Evolutionary conservation across 768 basidiomycete species (phyloP), one percentile per base, ranked within the genome.

Genomic region (Lanmaoa pseudosensibilis): DNA sequence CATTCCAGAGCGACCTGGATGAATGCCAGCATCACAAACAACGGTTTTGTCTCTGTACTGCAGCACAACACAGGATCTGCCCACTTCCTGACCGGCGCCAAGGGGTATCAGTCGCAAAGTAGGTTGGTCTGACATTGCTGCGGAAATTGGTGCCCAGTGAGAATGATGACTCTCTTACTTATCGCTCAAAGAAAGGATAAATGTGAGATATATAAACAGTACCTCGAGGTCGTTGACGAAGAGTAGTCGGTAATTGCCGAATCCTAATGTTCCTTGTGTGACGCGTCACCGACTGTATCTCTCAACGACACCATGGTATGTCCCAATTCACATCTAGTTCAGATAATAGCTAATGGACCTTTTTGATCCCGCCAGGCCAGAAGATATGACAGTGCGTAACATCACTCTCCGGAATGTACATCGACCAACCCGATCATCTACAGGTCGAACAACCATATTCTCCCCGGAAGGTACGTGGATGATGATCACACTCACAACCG

Each of bases 361-460:
- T 3, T 25, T 16, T 41, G 34, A 47, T 25, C 36, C 40, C 9
- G 6, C n/a, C 56, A 74, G 94, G 91, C 94, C 65, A 86, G 94
- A 83, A 83, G 94, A 79, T 96, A 96, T 73, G 94, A 96, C 73
- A 95, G 94, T 95, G 73, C 76, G 91, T 79, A 38, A 55, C n/a
- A 36, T 44, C 27, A 57, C 23, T 38, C 27, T 58, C 48, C 9
- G 18, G 19, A 46, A 50, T 58, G 46, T 59, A 54, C 55, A 56
- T 15, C 56, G 36, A 55, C 61, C 63, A 61, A 63, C 62, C 37
- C 68, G 50, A 58, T 52, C 55, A 68, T 66, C 68, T 71, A 66
- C 75, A 92, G 88, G 87, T 76, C 88, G 94, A 65, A 99, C 95
- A 64, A 98, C 96, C 58, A 98, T 97, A 78, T 98, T 98, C 85